A percentile compares a stretch with the other conserved stretches of the same genome.
These are phyloP conservation scores for Kwoniella bestiolae DNA, from an alignment of 768 basidiomycete species.

Conservation along the genomic window DNA sequence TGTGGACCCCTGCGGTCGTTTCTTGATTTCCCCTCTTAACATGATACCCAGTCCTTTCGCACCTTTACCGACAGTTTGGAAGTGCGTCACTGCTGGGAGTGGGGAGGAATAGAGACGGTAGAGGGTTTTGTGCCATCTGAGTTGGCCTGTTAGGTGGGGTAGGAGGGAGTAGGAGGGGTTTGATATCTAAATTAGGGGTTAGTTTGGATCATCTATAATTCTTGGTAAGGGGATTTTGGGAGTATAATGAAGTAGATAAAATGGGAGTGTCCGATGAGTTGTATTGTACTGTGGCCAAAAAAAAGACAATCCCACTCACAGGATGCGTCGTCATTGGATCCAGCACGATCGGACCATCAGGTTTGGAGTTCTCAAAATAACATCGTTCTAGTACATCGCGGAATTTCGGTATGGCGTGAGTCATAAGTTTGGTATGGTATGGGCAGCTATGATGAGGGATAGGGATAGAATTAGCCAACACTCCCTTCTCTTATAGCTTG, in stretches of 20 bases:
- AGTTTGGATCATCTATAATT: not conserved
- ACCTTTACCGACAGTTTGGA: slow-evolving; percentile 52
- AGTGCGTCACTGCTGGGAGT: slow-evolving; percentile 27
- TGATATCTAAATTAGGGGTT: slow-evolving; percentile 2
- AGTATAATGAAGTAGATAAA: too few species aligned
- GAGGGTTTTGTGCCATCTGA: slow-evolving; percentile 53
- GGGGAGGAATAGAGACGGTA: slow-evolving; percentile 35
- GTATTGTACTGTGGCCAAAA: too few species aligned
- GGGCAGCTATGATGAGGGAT: slow-evolving; percentile 32
- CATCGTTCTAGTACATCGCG: slow-evolving; percentile 29
- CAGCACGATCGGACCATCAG: slow-evolving; percentile 29
- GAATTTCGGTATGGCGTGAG: slow-evolving; percentile 43
- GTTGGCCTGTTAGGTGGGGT: slow-evolving; percentile 43
- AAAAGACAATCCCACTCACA: slow-evolving; percentile 26
- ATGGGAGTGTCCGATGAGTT: too few species aligned
- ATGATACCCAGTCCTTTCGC: slow-evolving; percentile 53
- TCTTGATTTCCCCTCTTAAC: slow-evolving; percentile 47
- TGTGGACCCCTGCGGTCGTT: slow-evolving; percentile 28
- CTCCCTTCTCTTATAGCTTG: too few species aligned
- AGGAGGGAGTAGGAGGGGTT: slow-evolving; percentile 37
- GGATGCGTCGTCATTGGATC: slow-evolving; percentile 48
- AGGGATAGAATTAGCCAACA: not conserved
- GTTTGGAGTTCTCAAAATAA: slow-evolving; percentile 19
- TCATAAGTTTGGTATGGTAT: slow-evolving; percentile 53
- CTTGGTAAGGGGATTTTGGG: too few species aligned